phyloP scores from a whole-genome alignment of 805 yeast genomes.

The Ascoidea asiatica region DNA sequence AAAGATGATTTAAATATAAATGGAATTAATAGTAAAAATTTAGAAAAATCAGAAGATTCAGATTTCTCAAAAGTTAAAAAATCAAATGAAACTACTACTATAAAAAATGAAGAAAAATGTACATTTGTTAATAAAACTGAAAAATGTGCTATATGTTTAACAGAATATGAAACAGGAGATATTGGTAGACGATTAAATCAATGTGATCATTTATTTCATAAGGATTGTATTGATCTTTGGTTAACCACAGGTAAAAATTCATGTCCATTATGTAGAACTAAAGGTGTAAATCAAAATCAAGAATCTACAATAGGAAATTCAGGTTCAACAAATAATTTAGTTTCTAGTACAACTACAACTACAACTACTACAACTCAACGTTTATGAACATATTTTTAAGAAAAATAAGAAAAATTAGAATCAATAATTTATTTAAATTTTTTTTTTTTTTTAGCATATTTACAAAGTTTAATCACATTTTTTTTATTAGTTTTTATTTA shows the following conservation, averaged over 20 bases:
- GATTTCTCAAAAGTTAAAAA: background rate
- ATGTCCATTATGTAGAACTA: constrained; percentile 43
- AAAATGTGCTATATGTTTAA: constrained; percentile 38
- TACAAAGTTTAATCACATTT: no score
- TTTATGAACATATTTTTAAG: no score
- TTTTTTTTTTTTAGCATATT: no score
- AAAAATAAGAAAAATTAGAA: no score
- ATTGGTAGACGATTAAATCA: constrained; percentile 26
- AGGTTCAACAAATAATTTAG: no score
- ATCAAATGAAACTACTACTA: background rate
- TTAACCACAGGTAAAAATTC: constrained; percentile 35
- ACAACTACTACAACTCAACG: no score
- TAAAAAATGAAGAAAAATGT: constrained; percentile 7
- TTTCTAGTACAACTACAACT: no score
- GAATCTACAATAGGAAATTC: background rate
- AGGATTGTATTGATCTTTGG: constrained; percentile 47
- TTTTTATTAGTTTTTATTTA: no score
- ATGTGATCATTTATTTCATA: constrained; percentile 42
- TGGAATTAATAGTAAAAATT: background rate
- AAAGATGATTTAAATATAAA: no score
- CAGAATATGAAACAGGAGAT: constrained; percentile 33
- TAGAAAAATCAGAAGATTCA: background rate
- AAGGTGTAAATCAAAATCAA: constrained; percentile 19
- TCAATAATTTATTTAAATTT: no score
- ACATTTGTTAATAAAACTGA: constrained; percentile 16